Evolutionary conservation across 2,329 filamentous ascomycete species (phyloP), one percentile per base, ranked within the genome.

Genomic region (Massarina eburnea): DNA sequence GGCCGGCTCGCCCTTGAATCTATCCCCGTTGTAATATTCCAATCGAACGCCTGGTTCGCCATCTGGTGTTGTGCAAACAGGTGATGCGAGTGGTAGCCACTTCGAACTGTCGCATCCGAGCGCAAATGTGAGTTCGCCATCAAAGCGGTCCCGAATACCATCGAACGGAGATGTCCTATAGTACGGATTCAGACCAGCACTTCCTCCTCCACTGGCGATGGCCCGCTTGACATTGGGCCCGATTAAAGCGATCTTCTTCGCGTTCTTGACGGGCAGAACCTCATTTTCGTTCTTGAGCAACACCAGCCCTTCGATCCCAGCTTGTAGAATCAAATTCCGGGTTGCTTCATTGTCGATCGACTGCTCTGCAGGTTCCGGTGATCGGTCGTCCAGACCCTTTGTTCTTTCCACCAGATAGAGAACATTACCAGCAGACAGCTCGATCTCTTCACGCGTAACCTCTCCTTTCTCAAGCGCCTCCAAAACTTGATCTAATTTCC

Each of bases 161-260:
- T 85, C 82, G 40, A 83, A 75, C 0, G 84, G 84, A 8, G 84
- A 74, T 2, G 82, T 84, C 53, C 76, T 83, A 65, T 87, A 87
- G 66, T 87, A 86, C 0, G 84, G 82, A 61, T 86, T 86, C 38
- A 87, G 70, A 51, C 81, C 84, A 15, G 84, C 84, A 58, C 83
- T 86, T 39, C 84, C 84, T 32, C 84, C 84, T 39, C 84, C 84
- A 14, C 80, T 81, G n/a, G 81, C 83, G 52, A 87, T 85, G 0
- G 83, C 80, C 43, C 82, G 73, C 61, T 85, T 84, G 17, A 82
- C 83, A 50, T 87, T 86, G 1, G 83, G 83, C 0, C 84, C 84
- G 41, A 87, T 85, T 47, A 86, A 76, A 3, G 83, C 84, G 45
- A 87, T 77, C 60, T 78, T 85, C 45, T 76, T 76, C 14, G 77